Percentiles rank a stretch among this genome's conserved stretches.
These are phyloP conservation scores for Sarcodon sp. DNA, from an alignment of 768 basidiomycete species.

Conservation along the genomic window DNA sequence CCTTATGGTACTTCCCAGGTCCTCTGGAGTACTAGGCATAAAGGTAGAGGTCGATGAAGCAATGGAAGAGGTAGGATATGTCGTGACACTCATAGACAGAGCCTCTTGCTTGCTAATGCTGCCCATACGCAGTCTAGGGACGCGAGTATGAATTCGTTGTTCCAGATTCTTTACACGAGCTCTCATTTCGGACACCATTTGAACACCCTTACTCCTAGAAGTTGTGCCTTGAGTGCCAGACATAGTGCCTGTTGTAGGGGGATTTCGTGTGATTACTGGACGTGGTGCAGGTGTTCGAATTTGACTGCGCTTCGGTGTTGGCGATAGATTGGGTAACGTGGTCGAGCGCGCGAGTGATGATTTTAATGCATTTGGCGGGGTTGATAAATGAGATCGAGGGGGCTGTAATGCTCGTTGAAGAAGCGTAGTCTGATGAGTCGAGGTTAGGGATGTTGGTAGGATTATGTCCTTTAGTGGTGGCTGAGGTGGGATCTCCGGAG, in stretches of 20 bases:
- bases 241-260: conserved; percentile 19
- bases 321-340: conserved; percentile 38
- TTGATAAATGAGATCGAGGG: conserved; percentile 24
- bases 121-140: conserved; percentile 73
- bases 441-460: conserved; percentile 5
- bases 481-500: conserved; percentile 24
- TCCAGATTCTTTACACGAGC: conserved; percentile 73
- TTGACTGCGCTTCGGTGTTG: conserved; percentile 30
- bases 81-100: conserved; percentile 4
- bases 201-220: conserved; percentile 70
- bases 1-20: conserved; percentile 3
- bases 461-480: conserved; percentile 11
- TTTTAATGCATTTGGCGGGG: conserved; percentile 26
- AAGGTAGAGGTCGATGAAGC: conserved; percentile 11
- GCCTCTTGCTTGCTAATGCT: conserved; percentile 50
- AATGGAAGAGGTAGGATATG: conserved; percentile 5
- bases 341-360: conserved; percentile 41
- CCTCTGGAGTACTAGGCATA: conserved; percentile 5
- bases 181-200: conserved; percentile 90
- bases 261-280: conserved; percentile 23
- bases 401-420: conserved; percentile 38
- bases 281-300: conserved; percentile 18
- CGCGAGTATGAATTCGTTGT: conserved; percentile 79
- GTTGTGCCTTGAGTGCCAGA: conserved; percentile 25
- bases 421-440: conserved; percentile 6